Evolutionary conservation across 352 stramenopile species (phyloP), one percentile per base, ranked within the genome.

Genomic region (Globisporangium camurandrum): DNA sequence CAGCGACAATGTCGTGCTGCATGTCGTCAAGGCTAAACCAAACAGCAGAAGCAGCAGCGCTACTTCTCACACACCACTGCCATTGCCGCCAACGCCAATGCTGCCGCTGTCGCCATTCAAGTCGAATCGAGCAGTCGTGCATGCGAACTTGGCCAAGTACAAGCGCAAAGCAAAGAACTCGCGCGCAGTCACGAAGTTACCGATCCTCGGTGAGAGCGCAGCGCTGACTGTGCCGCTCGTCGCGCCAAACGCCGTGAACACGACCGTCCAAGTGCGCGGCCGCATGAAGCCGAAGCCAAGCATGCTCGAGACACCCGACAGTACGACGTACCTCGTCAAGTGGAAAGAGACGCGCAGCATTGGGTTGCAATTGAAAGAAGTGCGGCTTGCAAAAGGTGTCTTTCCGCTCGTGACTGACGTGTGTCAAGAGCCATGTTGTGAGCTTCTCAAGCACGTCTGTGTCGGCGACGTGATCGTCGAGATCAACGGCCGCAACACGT

Each of bases 291-390:
- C 82, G 9, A 89, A 88, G 62, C 50, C 67, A 28, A 90, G 71
- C 40, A 85, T 89, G 62, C 49, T 77, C 14, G 77, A 91, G 27
- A 94, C 83, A 11, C 83, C 83, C 10, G 80, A 92, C 50, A 88
- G 80, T 52, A 78, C 73, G 28, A 86, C 82, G 19, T 94, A 91
- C 62, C 49, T 94, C 46, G 64, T 94, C 16, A 94, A 94, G 62
- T 94, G 83, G 83, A 92, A 92, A 47, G 83, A 94, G 61, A 88
- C 69, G 28, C 72, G 75, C n/a, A 91, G 80, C 42, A 88, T 94
- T 37, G 83, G 83, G 2, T 60, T 94, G 30, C 83, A 94, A 54
- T 59, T 94, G 17, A 86, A 84, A 27, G 83, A 94, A 54, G 79
- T 88, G 36, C 80, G 75, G 10, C 67, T 90, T 12, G 70, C 62